Percentiles rank a stretch among this genome's conserved stretches.
These are phyloP conservation scores for Mycena rosella DNA, from an alignment of 768 basidiomycete species.

Conservation along the genomic window DNA sequence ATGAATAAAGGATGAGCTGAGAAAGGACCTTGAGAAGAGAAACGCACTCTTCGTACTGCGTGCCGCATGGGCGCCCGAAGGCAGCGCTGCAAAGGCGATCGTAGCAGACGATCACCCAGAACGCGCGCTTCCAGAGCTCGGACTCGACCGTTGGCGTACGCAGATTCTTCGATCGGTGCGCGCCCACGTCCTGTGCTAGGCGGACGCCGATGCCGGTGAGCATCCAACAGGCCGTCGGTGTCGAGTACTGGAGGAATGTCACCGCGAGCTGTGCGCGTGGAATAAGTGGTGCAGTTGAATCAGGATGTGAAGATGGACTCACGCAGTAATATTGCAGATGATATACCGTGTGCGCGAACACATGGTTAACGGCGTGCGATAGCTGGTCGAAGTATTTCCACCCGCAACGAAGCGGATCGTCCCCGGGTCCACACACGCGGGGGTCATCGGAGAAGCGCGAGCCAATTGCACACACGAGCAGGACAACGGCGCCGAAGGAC, in stretches of 20 bases:
- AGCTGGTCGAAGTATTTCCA: conserved; percentile 81
- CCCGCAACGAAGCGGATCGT: conserved; percentile 57
- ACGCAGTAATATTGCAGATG: not conserved
- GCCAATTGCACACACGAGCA: conserved; percentile 80
- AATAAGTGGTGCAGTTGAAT: too few relatives aligned
- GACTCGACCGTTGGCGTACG: not conserved
- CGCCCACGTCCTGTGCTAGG: conserved; percentile 28
- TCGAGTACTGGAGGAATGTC: conserved; percentile 65
- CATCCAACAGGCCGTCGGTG: conserved; percentile 75
- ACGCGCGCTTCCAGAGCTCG: conserved; percentile 1
- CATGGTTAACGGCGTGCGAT: not conserved
- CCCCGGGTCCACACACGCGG: conserved; percentile 49
- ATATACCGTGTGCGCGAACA: not conserved
- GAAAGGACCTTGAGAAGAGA: not conserved
- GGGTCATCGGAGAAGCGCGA: conserved; percentile 70
- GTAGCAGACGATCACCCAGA: not conserved
- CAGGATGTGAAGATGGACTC: not conserved
- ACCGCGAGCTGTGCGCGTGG: conserved; percentile 59
- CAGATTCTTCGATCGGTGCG: conserved; percentile 37
- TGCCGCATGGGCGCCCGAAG: conserved; percentile 67
- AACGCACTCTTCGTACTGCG: conserved; percentile 69
- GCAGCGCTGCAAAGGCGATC: conserved; percentile 42
- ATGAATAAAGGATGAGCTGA: not conserved
- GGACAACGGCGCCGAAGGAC: conserved; percentile 68
- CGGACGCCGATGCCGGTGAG: conserved; percentile 61